Conservation (phyloP, 2,329 filamentous ascomycete species). For the Sporothrix mexicana region DNA sequence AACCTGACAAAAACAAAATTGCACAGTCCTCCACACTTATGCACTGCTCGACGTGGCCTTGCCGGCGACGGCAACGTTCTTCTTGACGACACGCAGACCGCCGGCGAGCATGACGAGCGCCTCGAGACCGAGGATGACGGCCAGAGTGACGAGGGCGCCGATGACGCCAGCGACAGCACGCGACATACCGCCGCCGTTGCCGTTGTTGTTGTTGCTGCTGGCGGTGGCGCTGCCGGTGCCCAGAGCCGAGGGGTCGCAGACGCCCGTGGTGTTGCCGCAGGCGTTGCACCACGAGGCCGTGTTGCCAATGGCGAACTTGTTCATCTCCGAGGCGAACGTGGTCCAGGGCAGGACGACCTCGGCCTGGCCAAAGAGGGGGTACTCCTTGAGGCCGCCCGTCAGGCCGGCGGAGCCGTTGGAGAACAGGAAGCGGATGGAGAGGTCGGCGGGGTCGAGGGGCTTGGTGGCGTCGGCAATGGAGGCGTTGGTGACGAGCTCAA, state of each 20-base stretch:
- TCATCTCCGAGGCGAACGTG: conserved; percentile 69
- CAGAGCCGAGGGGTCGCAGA: conserved; percentile 58
- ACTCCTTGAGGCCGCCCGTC: conserved; percentile 56
- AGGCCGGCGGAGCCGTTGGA: conserved; percentile 61
- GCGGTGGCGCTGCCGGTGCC: conserved; percentile 40
- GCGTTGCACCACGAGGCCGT: conserved; percentile 73
- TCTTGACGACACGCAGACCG: conserved; percentile 57
- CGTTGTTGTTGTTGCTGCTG: conserved; percentile 36
- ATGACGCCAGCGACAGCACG: conserved; percentile 81
- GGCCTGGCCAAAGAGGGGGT: conserved; percentile 65
- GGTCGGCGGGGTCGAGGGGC: conserved; percentile 46
- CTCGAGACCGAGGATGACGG: conserved; percentile 55
- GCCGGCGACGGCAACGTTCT: conserved; percentile 40
- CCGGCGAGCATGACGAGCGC: conserved; percentile 51
- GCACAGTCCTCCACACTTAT: neutral
- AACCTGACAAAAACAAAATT: too few species aligned
- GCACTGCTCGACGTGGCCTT: conserved; percentile 31
- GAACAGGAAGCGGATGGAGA: conserved; percentile 67
- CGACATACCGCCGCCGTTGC: conserved; percentile 59
- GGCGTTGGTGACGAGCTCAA: conserved; percentile 71
- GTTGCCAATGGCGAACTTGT: conserved; percentile 68
- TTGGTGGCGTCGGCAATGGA: conserved; percentile 51
- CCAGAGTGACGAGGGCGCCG: conserved; percentile 69
- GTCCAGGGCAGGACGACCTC: conserved; percentile 67
- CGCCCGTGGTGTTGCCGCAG: conserved; percentile 74